Base-by-base conservation (phyloP, 1,139 yeast genomes). In the Candida sp. region DNA sequence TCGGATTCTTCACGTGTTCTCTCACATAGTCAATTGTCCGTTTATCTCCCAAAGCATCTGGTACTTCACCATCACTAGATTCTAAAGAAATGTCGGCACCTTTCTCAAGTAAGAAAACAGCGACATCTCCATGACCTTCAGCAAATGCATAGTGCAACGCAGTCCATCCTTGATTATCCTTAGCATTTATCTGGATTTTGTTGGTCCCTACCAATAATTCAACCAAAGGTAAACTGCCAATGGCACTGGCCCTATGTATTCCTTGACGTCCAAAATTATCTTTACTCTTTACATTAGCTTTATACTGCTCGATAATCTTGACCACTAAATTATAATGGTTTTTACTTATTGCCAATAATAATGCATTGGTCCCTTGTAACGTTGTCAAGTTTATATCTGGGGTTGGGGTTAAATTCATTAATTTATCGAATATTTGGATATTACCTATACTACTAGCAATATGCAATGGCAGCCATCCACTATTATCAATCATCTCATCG, bases 401-500 rank as follows among this genome's bases (percentile, higher is more conserved):
- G 22, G 49, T 50, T 0, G 67, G 66, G 3, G 59, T 57, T 23
- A 50, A 49, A 9, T 45, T 49, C 66, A 71, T 61, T 30, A 73
- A 54, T 40, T 53, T 45, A 30, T 75, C 70, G 9, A 87, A 61
- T 3, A 86, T 71, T 8, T 73, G 73, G 34, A 71, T 59, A 56
- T 81, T 79, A 0, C 97, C 97, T 2, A 84, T 71, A 0, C 97
- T 78, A 0, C 87, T 75, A 0, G 91, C 87, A 41, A 91, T 83
- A 63, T 91, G 97, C 23, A 89, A 58, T 1, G 96, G 89, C 0
- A 95, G 84, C 97, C 97, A 90, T 0, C 95, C 95, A 6, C 90
- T 74, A 12, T 75, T 82, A 60, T 91, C 98, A 0, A 64, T 64
- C 54, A 73, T 60, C 3, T 84, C 87, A 58, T 89, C 93, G 11